Evolutionary conservation across 805 yeast genomes (phyloP).

Genomic region (Lipomyces japonicus): DNA sequence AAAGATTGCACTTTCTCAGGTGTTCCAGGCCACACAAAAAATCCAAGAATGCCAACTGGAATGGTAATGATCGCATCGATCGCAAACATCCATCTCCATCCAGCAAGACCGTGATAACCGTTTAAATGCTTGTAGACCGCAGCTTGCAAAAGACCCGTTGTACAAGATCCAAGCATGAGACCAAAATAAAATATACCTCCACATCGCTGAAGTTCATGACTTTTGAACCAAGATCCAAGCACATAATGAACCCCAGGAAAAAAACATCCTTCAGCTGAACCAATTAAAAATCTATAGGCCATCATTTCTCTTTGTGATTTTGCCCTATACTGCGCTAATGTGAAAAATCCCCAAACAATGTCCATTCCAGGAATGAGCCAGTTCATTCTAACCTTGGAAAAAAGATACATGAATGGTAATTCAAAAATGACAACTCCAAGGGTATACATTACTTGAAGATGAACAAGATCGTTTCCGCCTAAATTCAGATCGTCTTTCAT

Average conservation of each 20-base stretch:
- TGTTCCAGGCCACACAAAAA: slow-evolving; percentile 56
- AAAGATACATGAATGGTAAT: slow-evolving; percentile 32
- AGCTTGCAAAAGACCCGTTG: slow-evolving; percentile 45
- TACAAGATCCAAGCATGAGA: slow-evolving; percentile 30
- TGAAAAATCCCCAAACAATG: slow-evolving; percentile 59
- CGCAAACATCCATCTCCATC: slow-evolving; percentile 58
- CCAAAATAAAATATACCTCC: slow-evolving; percentile 38
- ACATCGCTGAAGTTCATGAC: slow-evolving; percentile 47
- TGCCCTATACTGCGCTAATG: slow-evolving; percentile 47
- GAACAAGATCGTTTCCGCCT: slow-evolving; percentile 31
- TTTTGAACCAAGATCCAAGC: slow-evolving; percentile 55
- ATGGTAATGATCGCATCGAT: slow-evolving; percentile 54
- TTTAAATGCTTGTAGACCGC: slow-evolving; percentile 39
- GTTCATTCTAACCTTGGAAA: slow-evolving; percentile 34
- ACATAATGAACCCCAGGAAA: slow-evolving; percentile 45
- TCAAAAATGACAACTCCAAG: slow-evolving; percentile 60
- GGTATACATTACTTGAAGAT: slow-evolving; percentile 55
- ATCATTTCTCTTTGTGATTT: slow-evolving; percentile 51
- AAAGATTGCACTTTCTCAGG: slow-evolving; percentile 54
- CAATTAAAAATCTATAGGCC: slow-evolving; percentile 63
- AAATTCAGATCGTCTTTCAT: slow-evolving; percentile 10
- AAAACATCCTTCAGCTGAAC: slow-evolving; percentile 64
- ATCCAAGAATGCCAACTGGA: slow-evolving; percentile 41
- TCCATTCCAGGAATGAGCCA: slow-evolving; percentile 51
- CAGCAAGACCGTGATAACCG: slow-evolving; percentile 33